Base-by-base conservation (phyloP, 2,329 filamentous ascomycete species). In the Calonectria hongkongensis region DNA sequence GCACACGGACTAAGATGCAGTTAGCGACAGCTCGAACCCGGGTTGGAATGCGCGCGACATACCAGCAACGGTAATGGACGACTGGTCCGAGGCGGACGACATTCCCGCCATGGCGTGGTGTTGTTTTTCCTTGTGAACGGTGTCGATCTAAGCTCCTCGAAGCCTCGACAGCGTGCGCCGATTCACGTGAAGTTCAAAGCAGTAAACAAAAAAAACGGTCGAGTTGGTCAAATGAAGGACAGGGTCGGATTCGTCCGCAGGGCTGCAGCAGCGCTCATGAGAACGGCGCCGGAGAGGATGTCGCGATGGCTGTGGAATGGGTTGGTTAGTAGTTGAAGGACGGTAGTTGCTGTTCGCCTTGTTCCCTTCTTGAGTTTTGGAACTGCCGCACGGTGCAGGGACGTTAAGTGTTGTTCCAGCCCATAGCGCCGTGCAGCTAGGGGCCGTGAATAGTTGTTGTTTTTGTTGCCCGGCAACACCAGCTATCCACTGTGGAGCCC, bases 11-110 rank as follows among this genome's bases (percentile, higher is more conserved):
- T 92, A 78, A 43, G 51, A 56, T 41, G 48, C 21, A 27, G 76
- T 84, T 69, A 87, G 82, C 73, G 73, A 71, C 70, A 51, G 33
- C 27, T 48, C 15, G 21, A 12, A 27, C 25, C 1, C 4, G n/a
- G 65, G 27, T 27, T 54, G 65, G 21, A 60, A 66, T 25, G 45
- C 36, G 33, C 21, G 30, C 45, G 33, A 62, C 86, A 45, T 84
- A 91, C 89, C 88, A 79, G 89, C 87, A 79, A 92, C 90, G 62
- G 86, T 88, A 81, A 92, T 92, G 50, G 90, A 92, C 54, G 89
- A 91, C 77, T 84, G 81, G 33, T 82, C 83, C 47, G 54, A 21
- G n/a, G 33, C 36, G 51, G 90, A 91, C 54, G 89, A 90, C 76
- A 84, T 81, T 33, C 83, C 83, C 41, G 73, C 76, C 79, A 79